Evolutionary conservation across 179 eudicot species (phyloP).

Genomic region (Vitellaria paradoxa): DNA sequence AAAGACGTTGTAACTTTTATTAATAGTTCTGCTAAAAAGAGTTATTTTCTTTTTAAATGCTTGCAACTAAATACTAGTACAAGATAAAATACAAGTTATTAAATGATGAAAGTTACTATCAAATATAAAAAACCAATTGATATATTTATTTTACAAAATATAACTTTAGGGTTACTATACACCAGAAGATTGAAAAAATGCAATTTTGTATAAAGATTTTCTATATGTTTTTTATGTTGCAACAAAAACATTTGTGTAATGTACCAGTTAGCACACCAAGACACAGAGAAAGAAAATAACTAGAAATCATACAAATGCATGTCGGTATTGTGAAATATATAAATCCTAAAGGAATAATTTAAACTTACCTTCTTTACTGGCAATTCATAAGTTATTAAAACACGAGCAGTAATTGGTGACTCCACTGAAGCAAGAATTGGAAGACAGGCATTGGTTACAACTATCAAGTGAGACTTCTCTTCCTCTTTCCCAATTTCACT

Average conservation of each 20-base stretch:
- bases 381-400: constrained; percentile 82
- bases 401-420: constrained; percentile 65
- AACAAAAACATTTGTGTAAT: neutral
- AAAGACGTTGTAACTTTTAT: too few species aligned
- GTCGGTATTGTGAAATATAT: neutral
- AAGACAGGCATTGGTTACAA: constrained; percentile 90
- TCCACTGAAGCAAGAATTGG: constrained; percentile 73
- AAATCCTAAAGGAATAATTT: neutral
- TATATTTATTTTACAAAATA: too few species aligned
- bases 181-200: too few species aligned
- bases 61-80: too few species aligned
- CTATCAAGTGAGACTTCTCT: constrained; percentile 68
- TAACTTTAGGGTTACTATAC: too few species aligned
- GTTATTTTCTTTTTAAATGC: too few species aligned
- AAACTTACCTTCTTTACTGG: constrained; percentile 71
- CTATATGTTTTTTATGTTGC: too few species aligned
- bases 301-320: neutral
- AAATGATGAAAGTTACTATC: too few species aligned
- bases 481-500: constrained; percentile 44
- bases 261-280: neutral
- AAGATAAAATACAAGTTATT: too few species aligned
- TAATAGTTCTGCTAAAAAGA: too few species aligned
- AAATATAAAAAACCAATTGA: too few species aligned
- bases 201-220: too few species aligned
- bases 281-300: neutral